A percentile compares a stretch with the other conserved stretches of the same genome.
Evolutionary conservation across 345 rosid species (phyloP).

Genomic region (Dipteronia dyeriana): DNA sequence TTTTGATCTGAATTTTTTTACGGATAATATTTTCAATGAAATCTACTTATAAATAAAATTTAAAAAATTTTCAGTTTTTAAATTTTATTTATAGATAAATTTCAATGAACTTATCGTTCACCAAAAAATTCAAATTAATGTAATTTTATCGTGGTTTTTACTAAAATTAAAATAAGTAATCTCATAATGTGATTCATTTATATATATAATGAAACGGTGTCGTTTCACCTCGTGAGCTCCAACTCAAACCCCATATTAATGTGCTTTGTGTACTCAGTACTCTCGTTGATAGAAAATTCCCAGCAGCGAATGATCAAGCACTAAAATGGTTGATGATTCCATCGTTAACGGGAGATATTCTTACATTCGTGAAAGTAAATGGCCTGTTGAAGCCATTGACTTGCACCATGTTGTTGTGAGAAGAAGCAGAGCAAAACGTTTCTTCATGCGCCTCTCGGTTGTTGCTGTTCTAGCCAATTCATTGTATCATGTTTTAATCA

Average conservation of each 20-base stretch:
- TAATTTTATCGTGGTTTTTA: no score
- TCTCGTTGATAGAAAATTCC: neutral
- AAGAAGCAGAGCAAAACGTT: slow-evolving; percentile 38
- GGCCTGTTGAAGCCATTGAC: slow-evolving; percentile 51
- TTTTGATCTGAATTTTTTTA: no score
- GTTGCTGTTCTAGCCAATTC: slow-evolving; percentile 35
- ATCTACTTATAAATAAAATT: no score
- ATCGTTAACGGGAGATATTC: slow-evolving; percentile 41
- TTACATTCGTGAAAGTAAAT: slow-evolving; percentile 45
- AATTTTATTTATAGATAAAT: no score
- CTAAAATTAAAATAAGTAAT: no score
- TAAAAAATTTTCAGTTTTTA: no score
- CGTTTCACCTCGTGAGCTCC: neutral
- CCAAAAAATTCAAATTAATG: no score
- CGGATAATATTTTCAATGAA: no score
- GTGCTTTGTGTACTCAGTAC: neutral
- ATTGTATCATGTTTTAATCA: slow-evolving; percentile 37
- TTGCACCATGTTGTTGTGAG: slow-evolving; percentile 57
- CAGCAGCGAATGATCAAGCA: neutral
- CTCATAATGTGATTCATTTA: no score
- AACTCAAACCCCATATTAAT: neutral
- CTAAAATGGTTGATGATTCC: slow-evolving; percentile 42
- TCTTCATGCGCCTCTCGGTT: slow-evolving; percentile 34
- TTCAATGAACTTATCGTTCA: no score
- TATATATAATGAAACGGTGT: neutral